phyloP scores from a whole-genome alignment of 257 asterid species.

The Avicennia marina region DNA sequence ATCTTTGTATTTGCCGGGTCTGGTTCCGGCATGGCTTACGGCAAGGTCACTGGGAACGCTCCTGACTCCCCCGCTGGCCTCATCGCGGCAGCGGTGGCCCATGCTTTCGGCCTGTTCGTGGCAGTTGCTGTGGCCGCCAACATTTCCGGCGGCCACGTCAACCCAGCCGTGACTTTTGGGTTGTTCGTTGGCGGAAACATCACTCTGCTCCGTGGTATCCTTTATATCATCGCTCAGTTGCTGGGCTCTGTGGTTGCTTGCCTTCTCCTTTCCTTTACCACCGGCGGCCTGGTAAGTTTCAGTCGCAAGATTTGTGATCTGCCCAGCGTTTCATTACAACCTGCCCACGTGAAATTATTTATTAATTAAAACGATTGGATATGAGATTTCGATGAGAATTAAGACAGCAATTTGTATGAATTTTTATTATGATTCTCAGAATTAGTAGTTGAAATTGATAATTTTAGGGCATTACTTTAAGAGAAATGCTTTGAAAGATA shows the following conservation, averaged over 20 bases:
- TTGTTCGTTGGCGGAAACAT: slow-evolving; percentile 61
- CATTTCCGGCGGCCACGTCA: slow-evolving; percentile 75
- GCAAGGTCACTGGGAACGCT: slow-evolving; percentile 34
- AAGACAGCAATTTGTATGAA: too few species aligned
- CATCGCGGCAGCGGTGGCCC: slow-evolving; percentile 46
- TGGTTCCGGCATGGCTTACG: slow-evolving; percentile 53
- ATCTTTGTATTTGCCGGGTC: too few species aligned
- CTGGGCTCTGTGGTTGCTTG: slow-evolving; percentile 58
- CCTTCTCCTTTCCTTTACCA: slow-evolving; percentile 43
- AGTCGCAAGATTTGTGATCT: too few species aligned
- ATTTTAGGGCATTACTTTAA: too few species aligned
- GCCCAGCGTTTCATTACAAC: too few species aligned
- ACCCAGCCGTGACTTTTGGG: too few species aligned
- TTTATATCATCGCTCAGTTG: slow-evolving; percentile 56
- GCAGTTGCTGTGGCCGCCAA: slow-evolving; percentile 42
- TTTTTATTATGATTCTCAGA: too few species aligned
- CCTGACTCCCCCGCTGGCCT: slow-evolving; percentile 38
- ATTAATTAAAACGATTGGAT: too few species aligned
- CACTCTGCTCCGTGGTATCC: slow-evolving; percentile 51
- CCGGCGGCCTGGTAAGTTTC: slow-evolving; percentile 55
- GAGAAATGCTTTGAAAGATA: too few species aligned
- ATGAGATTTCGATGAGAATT: too few species aligned
- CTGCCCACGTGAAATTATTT: too few species aligned
- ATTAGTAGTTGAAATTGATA: too few species aligned
- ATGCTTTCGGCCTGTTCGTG: slow-evolving; percentile 49